phyloP scores from a whole-genome alignment of 371 early-diverging fungal species.

The Umbelopsis sp. region DNA sequence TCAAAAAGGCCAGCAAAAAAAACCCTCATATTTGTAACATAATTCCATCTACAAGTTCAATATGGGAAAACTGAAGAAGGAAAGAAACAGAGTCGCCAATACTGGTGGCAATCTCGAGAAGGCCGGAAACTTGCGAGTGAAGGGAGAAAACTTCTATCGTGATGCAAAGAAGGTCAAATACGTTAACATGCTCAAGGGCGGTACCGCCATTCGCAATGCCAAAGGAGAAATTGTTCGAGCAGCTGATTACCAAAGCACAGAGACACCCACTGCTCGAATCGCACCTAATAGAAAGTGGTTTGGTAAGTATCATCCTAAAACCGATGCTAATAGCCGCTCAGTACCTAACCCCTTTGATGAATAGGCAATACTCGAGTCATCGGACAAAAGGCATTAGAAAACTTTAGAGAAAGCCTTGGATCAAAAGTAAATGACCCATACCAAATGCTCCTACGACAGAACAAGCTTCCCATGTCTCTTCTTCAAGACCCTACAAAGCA shows the following conservation, averaged over 20 bases:
- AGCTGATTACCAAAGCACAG: conserved; percentile 90
- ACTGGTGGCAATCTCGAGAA: conserved; percentile 55
- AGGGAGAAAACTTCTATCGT: conserved; percentile 97
- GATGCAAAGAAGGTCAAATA: conserved; percentile 92
- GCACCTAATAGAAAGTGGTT: conserved; percentile 98
- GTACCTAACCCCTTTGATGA: background rate
- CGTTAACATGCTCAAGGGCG: conserved; percentile 92
- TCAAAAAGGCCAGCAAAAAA: background rate
- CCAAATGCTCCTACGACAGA: conserved; percentile 93
- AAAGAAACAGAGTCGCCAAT: conserved; percentile 62
- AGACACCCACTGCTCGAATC: conserved; percentile 82
- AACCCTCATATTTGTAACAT: background rate
- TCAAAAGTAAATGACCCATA: conserved; percentile 93
- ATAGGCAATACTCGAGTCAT: conserved; percentile 92
- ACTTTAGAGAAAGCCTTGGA: conserved; percentile 91
- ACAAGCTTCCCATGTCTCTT: conserved; percentile 97
- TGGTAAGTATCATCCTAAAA: conserved; percentile 54
- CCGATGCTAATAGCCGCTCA: background rate
- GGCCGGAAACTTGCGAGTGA: conserved; percentile 74
- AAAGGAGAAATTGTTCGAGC: conserved; percentile 95
- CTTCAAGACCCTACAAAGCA: conserved; percentile 85
- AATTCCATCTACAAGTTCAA: background rate
- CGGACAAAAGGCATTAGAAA: conserved; percentile 89
- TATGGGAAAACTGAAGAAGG: conserved; percentile 75
- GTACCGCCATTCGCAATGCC: conserved; percentile 85